Evolutionary conservation across 208 protist species (phyloP), one percentile per base, ranked within the genome.

Genomic region (Zelonia costaricensis): DNA sequence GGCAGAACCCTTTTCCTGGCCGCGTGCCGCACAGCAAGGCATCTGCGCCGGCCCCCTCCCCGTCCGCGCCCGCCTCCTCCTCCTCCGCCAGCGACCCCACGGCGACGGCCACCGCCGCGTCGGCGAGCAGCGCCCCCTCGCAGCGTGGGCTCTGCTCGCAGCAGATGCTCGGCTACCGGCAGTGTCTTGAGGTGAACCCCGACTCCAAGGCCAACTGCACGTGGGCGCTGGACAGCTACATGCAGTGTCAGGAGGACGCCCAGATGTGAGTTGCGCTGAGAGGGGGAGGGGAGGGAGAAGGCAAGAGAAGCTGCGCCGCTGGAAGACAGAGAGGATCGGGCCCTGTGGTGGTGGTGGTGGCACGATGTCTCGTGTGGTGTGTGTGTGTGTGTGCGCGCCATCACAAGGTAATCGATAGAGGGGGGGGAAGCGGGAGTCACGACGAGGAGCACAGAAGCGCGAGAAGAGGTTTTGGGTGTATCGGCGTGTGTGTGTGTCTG

Each of bases 121-220:
- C n/a, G n/a, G n/a, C n/a, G n/a, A n/a, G n/a, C n/a, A n/a, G n/a
- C n/a, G n/a, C n/a, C 33, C 7, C 10, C 33, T 4, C 3, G 46
- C 51, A 56, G 51, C 30, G 18, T 23, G 51, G 51, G 5, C 30
- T 42, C 18, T 76, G 70, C 23, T 45, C 60, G 10, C 61, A 62
- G 27, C 62, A 69, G 22, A 76, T 69, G 70, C 16, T 68, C 20
- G 65, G 65, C 4, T 78, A 78, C 27, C 63, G 72, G 9, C 64
- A 73, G 64, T 78, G 72, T 40, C 31, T 78, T 20, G 72, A 78
- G 55, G 51, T 78, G 31, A 78, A 78, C 35, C 72, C 65, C 0
- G 72, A 78, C 31, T 58, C 46, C n/a, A 78, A 72, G 42, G 49
- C 44, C n/a, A 78, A 78, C 60, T 78, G 72, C 54, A 78, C 72